Percentiles rank a stretch among this genome's conserved stretches.
Conservation (phyloP, 257 asterid genomes). For the Petrea volubilis region DNA sequence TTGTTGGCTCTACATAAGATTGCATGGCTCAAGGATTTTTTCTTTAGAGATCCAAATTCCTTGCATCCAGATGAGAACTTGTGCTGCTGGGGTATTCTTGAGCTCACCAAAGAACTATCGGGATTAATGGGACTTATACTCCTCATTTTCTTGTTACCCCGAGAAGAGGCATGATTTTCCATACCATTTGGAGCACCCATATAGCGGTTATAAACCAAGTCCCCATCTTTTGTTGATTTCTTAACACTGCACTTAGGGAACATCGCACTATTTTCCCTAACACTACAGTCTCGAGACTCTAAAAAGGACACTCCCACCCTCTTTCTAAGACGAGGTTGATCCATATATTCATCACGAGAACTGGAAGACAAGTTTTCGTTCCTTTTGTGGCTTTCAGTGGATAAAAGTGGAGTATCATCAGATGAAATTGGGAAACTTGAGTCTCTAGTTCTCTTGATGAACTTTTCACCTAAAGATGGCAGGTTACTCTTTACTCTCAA, state of each 20-base stretch:
- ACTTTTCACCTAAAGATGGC: conserved; percentile 24
- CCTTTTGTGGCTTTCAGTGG: conserved; percentile 23
- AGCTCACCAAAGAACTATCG: conserved; percentile 22
- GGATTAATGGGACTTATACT: neutral
- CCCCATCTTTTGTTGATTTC: conserved; percentile 25
- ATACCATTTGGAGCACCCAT: neutral
- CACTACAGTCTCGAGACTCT: conserved; percentile 26
- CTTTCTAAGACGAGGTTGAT: conserved; percentile 36
- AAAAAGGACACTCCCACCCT: conserved; percentile 21
- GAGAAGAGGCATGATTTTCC: conserved; percentile 21
- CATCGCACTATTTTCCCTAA: conserved; percentile 28
- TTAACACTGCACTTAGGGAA: conserved; percentile 29
- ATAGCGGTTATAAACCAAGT: conserved; percentile 4
- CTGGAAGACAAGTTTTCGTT: conserved; percentile 27
- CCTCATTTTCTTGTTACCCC: conserved; percentile 24
- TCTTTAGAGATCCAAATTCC: conserved; percentile 34
- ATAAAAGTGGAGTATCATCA: conserved; percentile 25
- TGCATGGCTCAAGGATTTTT: conserved; percentile 26
- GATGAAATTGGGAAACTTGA: conserved; percentile 20
- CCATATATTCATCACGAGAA: conserved; percentile 28
- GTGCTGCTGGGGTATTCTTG: conserved; percentile 24
- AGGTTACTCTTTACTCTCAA: conserved; percentile 18
- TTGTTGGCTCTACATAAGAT: conserved; percentile 33
- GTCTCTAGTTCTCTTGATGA: conserved; percentile 31
- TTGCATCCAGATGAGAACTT: conserved; percentile 30